phyloP scores from a whole-genome alignment of 371 early-diverging fungal genomes.

The Lichtheimia ornata region DNA sequence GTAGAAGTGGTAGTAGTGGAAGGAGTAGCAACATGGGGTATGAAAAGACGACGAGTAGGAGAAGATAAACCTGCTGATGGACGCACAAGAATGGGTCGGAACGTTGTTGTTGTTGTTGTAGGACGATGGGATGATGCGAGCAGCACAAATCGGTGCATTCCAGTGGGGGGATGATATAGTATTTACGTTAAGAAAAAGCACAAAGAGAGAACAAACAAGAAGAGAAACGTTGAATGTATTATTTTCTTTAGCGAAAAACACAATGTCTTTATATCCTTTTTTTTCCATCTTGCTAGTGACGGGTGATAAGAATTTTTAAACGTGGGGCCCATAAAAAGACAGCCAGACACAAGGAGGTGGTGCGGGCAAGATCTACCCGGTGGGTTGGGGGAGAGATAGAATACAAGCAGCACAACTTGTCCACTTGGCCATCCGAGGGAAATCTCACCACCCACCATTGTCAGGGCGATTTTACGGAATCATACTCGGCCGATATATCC shows the following conservation, averaged over 20 bases:
- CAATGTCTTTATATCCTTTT: conserved; percentile 8
- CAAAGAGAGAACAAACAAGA: conserved; percentile 2
- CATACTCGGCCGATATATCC: conserved; percentile 12
- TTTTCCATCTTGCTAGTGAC: conserved; percentile 10
- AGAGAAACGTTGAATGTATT: too few species aligned
- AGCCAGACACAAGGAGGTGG: too few species aligned
- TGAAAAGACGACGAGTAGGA: background rate
- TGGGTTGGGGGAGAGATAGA: too few species aligned
- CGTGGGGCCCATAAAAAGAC: too few species aligned
- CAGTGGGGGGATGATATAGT: background rate
- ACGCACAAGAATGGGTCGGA: background rate
- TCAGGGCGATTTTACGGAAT: conserved; percentile 8
- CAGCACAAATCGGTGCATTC: conserved; percentile 15
- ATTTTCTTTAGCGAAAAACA: conserved; percentile 6
- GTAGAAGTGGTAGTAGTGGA: too few species aligned
- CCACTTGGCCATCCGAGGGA: too few species aligned
- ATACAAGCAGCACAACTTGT: too few species aligned
- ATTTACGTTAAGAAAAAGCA: conserved; percentile 1
- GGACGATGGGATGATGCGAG: conserved; percentile 10
- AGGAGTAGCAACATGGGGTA: too few species aligned
- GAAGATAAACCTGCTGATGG: background rate
- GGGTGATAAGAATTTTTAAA: conserved; percentile 12
- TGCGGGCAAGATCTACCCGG: too few species aligned
- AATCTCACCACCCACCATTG: too few species aligned
- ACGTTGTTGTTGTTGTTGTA: conserved; percentile 1